phyloP scores from a whole-genome alignment of 768 basidiomycete genomes.

The Boletus fagicola region DNA sequence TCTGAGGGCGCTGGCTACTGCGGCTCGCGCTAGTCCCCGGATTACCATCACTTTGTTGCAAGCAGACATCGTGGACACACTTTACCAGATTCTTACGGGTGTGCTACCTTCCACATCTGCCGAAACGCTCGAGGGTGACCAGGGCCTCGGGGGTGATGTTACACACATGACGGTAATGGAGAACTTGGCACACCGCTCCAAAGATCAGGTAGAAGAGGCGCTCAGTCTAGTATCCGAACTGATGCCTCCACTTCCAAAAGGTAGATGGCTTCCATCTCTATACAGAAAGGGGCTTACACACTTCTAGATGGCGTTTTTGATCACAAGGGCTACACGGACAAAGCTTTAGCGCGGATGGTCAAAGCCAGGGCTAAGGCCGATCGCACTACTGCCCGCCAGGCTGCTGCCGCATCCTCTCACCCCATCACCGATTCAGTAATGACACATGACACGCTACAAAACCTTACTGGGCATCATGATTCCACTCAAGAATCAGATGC shows the following conservation, averaged over 20 bases:
- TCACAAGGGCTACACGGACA: slow-evolving; percentile 86
- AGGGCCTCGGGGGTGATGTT: slow-evolving; percentile 82
- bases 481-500: slow-evolving; percentile 33
- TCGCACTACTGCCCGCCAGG: slow-evolving; percentile 65
- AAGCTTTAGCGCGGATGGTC: slow-evolving; percentile 68
- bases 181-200: slow-evolving; percentile 92
- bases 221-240: slow-evolving; percentile 87
- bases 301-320: slow-evolving; percentile 90
- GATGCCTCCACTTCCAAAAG: slow-evolving; percentile 90
- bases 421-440: slow-evolving; percentile 27
- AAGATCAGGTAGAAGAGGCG: slow-evolving; percentile 96
- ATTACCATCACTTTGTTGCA: slow-evolving; percentile 85
- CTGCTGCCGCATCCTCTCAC: slow-evolving; percentile 33
- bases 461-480: slow-evolving; percentile 19
- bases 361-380: slow-evolving; percentile 86
- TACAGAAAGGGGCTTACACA: slow-evolving; percentile 3
- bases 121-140: slow-evolving; percentile 55
- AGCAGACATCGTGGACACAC: slow-evolving; percentile 86
- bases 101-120: slow-evolving; percentile 71
- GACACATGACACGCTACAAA: slow-evolving; percentile 22
- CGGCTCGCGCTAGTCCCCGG: slow-evolving; percentile 83
- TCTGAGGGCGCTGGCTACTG: slow-evolving; percentile 82
- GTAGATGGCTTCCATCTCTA: slow-evolving; percentile 36
- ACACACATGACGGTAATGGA: slow-evolving; percentile 99
- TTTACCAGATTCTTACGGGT: slow-evolving; percentile 95